Conservation (phyloP, 106 monocot species). For the Xerophyta viscosa region DNA sequence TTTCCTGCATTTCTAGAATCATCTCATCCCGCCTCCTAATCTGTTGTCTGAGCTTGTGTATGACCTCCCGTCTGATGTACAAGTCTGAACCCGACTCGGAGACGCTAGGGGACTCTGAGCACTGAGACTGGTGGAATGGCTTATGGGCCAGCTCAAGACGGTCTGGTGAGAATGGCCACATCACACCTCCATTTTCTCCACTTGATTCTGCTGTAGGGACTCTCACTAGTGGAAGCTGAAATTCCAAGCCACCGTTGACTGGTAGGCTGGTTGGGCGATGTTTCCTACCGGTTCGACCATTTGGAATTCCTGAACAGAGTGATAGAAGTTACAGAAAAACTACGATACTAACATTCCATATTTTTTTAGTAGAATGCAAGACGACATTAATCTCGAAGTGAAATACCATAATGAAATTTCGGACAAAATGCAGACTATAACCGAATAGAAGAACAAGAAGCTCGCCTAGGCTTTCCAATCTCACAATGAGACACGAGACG, state of each 20-base stretch:
- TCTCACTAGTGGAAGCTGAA: conserved; percentile 22
- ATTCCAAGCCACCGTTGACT: conserved; percentile 12
- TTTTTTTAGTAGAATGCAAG: too few relatives aligned
- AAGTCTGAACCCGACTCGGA: conserved; percentile 44
- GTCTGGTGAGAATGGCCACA: conserved; percentile 41
- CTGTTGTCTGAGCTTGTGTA: conserved; percentile 33
- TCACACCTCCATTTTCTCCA: conserved; percentile 11
- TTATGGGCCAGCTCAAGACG: conserved; percentile 25
- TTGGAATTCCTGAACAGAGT: conserved; percentile 13
- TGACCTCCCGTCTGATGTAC: conserved; percentile 34
- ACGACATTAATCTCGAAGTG: too few relatives aligned
- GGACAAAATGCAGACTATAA: too few relatives aligned
- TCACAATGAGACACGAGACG: too few relatives aligned
- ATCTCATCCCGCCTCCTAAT: conserved; percentile 39
- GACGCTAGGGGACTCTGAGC: conserved; percentile 28
- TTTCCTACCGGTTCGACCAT: conserved; percentile 6
- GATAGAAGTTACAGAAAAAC: too few relatives aligned
- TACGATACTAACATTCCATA: too few relatives aligned
- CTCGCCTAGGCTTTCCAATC: too few relatives aligned
- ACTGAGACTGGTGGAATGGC: conserved; percentile 27
- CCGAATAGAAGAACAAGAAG: too few relatives aligned
- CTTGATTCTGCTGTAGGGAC: conserved; percentile 18
- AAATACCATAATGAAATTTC: too few relatives aligned
- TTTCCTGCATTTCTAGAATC: conserved; percentile 44
- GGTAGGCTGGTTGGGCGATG: conserved; percentile 1